Base-by-base conservation (phyloP, 345 rosid species). In the Lepidium sativum region DNA sequence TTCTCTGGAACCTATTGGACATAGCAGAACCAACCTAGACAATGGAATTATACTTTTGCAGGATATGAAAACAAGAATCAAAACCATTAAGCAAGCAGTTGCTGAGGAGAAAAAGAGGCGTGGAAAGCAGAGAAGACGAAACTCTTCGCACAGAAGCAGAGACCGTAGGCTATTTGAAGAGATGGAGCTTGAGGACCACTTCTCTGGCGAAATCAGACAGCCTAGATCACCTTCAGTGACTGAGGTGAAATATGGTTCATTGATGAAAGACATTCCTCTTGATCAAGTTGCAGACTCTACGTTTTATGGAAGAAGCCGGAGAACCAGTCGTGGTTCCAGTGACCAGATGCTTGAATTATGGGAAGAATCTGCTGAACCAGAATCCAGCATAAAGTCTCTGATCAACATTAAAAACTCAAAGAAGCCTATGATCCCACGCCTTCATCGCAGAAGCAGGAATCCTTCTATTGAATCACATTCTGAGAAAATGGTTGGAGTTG, bases 201-300 rank as follows among this genome's bases (percentile, higher is more conserved):
- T 63, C 54, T 37, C 83, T 44, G 82, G 49, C 53, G 72, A 71
- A 50, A 71, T 54, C 31, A 75, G 74, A 78, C 43, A 44, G 45
- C 70, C 53, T 75, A 84, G 76, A 72, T 79, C 57, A 41, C 78
- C 67, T 49, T 70, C 69, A 65, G 40, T 74, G 55, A 48, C 78
- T n/a, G 82, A 79, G 63, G 43, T 27, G 31, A 82, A 69, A 53
- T 65, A 59, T 50, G 84, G 79, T 49, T 78, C 74, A 54, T 67
- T 78, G 79, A 80, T 84, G 76, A 95, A 91, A 78, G 99, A 95
- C 69, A 91, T 95, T 75, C 86, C 79, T 3, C 92, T 95, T 6
- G 99, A 95, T 79, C 89, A 88, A 68, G 82, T 69, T 31, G 92
- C 89, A 8, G 86, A 86, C 54, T 77, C 78, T 51, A 80, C 89